Evolutionary conservation across 805 yeast genomes (phyloP).

Genomic region (Hanseniaspora clermontiae): DNA sequence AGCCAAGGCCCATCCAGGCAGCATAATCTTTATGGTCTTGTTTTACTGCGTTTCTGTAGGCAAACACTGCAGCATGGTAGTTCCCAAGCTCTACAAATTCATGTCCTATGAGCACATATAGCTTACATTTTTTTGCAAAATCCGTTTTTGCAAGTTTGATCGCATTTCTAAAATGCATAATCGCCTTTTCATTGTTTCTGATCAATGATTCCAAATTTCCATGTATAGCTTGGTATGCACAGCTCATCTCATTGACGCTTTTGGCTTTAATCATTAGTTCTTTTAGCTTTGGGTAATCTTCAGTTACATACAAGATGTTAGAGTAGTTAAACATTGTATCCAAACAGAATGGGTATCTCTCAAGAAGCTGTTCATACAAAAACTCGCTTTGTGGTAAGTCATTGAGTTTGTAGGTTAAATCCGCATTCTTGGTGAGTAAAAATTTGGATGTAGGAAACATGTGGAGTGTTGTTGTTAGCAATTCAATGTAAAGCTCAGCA

Average conservation of each 20-base stretch:
- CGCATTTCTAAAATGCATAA: conserved; percentile 84
- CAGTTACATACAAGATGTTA: conserved; percentile 90
- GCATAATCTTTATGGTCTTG: conserved; percentile 78
- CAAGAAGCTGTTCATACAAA: conserved; percentile 61
- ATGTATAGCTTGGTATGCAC: conserved; percentile 87
- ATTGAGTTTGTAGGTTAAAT: conserved; percentile 68
- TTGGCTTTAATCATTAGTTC: conserved; percentile 76
- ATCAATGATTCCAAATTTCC: conserved; percentile 88
- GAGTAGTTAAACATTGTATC: conserved; percentile 90
- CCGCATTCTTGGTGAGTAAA: conserved; percentile 68
- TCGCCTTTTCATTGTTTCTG: conserved; percentile 90
- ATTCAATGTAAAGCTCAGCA: conserved; percentile 35
- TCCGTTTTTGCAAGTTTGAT: conserved; percentile 66
- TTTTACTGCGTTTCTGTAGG: conserved; percentile 86
- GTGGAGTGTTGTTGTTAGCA: conserved; percentile 36
- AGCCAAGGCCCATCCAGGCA: conserved; percentile 98
- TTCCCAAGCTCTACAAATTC: conserved; percentile 93
- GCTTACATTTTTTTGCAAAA: conserved; percentile 36
- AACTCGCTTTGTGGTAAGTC: conserved; percentile 72
- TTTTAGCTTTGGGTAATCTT: conserved; percentile 70
- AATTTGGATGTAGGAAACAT: conserved; percentile 64
- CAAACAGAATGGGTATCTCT: conserved; percentile 67
- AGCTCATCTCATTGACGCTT: conserved; percentile 70
- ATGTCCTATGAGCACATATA: conserved; percentile 99
- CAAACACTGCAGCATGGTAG: conserved; percentile 94